Evolutionary conservation across 1,284 basidiomycete species (phyloP).

Genomic region (Cryptococcus sp.): DNA sequence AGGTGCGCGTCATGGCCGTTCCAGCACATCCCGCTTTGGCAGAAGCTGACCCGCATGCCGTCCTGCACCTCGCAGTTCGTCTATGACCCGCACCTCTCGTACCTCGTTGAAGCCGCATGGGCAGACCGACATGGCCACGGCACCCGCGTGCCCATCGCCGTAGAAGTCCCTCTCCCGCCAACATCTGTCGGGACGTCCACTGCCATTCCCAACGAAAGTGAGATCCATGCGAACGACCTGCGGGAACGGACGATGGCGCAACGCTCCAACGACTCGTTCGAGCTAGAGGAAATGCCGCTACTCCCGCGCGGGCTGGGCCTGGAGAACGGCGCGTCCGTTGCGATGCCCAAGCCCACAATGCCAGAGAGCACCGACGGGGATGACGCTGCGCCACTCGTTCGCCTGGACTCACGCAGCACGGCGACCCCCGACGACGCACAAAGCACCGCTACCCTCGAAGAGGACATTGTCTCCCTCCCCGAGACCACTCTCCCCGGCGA

Average conservation of each 20-base stretch:
- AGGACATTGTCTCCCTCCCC: constrained; percentile 19
- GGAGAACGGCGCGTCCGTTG: background rate
- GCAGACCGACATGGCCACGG: constrained; percentile 12
- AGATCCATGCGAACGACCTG: constrained; percentile 6
- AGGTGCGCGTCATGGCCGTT: constrained; percentile 26
- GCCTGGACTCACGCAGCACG: background rate
- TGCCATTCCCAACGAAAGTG: constrained; percentile 1
- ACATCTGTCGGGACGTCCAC: constrained; percentile 1
- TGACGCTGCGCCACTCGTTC: too few species aligned
- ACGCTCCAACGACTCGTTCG: background rate
- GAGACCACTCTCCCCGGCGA: constrained; percentile 9
- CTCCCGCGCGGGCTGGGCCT: background rate
- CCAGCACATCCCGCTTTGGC: background rate
- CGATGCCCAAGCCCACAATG: background rate
- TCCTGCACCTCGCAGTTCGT: constrained; percentile 28
- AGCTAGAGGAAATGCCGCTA: background rate
- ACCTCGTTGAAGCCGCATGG: constrained; percentile 37
- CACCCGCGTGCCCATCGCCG: background rate
- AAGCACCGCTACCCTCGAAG: constrained; percentile 1
- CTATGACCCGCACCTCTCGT: constrained; percentile 45
- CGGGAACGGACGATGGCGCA: constrained; percentile 5
- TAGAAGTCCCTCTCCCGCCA: background rate
- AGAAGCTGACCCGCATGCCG: background rate
- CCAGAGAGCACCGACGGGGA: too few species aligned
- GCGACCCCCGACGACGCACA: background rate